Base-by-base conservation (phyloP, 148 eudicot species). In the Camellia sinensis region DNA sequence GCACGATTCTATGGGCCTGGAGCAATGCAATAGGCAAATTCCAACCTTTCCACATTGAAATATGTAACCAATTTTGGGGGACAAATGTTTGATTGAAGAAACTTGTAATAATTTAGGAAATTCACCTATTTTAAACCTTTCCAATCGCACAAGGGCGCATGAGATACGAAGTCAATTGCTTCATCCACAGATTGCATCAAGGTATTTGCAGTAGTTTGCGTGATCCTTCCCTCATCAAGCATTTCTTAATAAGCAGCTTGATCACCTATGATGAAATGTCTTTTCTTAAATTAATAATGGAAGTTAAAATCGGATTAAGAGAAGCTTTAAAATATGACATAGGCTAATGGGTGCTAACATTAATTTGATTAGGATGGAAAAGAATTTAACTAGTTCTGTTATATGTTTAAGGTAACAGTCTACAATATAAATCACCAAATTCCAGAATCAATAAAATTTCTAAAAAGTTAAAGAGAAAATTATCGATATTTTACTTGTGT, bases 191-290 rank as follows among this genome's bases (percentile, higher is more conserved):
- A 29, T 29, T 29, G 0, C 29, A 29, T 29, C 75, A 94, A 80
- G 56, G 92, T 80, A 83, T 84, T 94, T 75, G 97, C 97, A 63
- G 89, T 94, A 79, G 76, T 78, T 82, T 92, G 95, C 21, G 90
- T 84, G 80, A 94, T 90, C 87, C 97, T 92, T 77, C 98, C 98
- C 88, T 94, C 97, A 79, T 94, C 97, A 82, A 94, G 95, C 98
- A 94, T 94, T 82, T 65, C 89, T 97, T 95, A 94, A 82, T 94
- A 94, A 72, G 97, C 92, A 59, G 98, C 91, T 87, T 94, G 98
- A 80, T 92, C 97, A 79, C 98, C 98, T 94, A 77, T n/a, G 73
- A 75, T 59, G 8, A 14, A 19, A 71, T 11, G 56, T 13, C 17
- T 53, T 6, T 54, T 40, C 44, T 52, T 76, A 0, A 29, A 17